phyloP scores from a whole-genome alignment of 805 yeast species.

The Maudiozyma barnettii region DNA sequence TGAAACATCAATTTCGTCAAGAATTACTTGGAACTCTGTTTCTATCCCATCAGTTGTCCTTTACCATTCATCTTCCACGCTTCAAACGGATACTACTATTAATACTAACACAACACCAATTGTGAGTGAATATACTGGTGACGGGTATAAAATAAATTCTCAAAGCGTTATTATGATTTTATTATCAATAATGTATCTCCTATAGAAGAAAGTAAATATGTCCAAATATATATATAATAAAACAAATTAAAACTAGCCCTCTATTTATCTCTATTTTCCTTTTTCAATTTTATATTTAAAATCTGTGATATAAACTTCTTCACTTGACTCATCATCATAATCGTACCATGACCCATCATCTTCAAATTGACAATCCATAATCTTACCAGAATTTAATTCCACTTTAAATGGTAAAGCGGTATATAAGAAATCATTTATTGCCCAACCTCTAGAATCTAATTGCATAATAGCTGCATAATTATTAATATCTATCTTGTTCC shows the following conservation, averaged over 20 bases:
- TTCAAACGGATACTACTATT: too few species aligned
- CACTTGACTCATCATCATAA: constrained; percentile 75
- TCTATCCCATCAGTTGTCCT: too few species aligned
- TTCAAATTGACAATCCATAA: constrained; percentile 36
- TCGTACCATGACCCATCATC: constrained; percentile 87
- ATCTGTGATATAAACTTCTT: constrained; percentile 75
- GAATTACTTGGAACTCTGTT: too few species aligned
- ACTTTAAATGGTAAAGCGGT: constrained; percentile 26
- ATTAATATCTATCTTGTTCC: constrained; percentile 7
- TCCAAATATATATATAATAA: neutral
- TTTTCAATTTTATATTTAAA: constrained; percentile 53
- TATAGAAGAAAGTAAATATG: neutral
- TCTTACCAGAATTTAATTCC: constrained; percentile 17
- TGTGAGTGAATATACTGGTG: neutral
- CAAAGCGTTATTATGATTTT: neutral
- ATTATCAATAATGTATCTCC: neutral
- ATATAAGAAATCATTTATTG: constrained; percentile 58
- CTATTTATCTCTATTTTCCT: constrained; percentile 14
- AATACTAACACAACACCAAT: too few species aligned
- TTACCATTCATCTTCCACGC: too few species aligned
- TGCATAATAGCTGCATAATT: constrained; percentile 39
- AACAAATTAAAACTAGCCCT: neutral
- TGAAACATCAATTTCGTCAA: too few species aligned
- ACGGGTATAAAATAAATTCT: neutral
- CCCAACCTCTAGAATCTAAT: constrained; percentile 82